Evolutionary conservation across 768 basidiomycete species (phyloP).

Genomic region (Trametes punicea): DNA sequence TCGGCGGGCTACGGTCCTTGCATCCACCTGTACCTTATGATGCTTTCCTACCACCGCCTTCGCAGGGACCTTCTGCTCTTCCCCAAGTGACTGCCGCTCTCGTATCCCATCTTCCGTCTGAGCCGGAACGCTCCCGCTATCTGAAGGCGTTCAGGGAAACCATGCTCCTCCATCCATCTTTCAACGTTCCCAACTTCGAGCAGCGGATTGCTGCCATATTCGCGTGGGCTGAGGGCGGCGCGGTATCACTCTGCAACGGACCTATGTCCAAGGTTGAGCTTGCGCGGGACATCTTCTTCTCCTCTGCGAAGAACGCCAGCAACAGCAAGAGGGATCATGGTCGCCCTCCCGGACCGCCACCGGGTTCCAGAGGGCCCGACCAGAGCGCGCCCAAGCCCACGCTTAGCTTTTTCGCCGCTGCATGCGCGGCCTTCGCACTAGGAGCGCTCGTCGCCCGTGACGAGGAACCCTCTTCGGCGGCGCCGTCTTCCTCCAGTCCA

Average conservation of each 20-base stretch:
- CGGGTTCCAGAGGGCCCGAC: not conserved
- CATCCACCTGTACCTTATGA: conserved; percentile 18
- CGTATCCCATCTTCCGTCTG: conserved; percentile 39
- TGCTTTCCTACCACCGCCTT: conserved; percentile 15
- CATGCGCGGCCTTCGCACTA: conserved; percentile 57
- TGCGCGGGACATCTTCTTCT: conserved; percentile 27
- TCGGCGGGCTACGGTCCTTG: conserved; percentile 4
- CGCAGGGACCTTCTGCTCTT: conserved; percentile 13
- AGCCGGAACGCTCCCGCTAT: conserved; percentile 37
- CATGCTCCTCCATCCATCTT: conserved; percentile 46
- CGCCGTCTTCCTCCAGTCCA: conserved; percentile 20
- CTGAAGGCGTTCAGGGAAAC: conserved; percentile 39
- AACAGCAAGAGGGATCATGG: conserved; percentile 21
- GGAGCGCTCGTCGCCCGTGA: conserved; percentile 42
- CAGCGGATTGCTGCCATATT: conserved; percentile 44
- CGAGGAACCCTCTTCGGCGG: conserved; percentile 14
- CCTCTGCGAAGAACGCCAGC: conserved; percentile 1
- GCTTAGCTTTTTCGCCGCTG: conserved; percentile 55
- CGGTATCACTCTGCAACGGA: not conserved
- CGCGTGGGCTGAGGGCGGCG: conserved; percentile 35
- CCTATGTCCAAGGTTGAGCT: conserved; percentile 23
- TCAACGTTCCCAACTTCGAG: conserved; percentile 47
- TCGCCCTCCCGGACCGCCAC: conserved; percentile 20
- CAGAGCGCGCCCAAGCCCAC: conserved; percentile 29
- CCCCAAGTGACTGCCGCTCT: conserved; percentile 38